phyloP scores from a whole-genome alignment of 1,284 basidiomycete genomes.

The Hymenochaete sp. region DNA sequence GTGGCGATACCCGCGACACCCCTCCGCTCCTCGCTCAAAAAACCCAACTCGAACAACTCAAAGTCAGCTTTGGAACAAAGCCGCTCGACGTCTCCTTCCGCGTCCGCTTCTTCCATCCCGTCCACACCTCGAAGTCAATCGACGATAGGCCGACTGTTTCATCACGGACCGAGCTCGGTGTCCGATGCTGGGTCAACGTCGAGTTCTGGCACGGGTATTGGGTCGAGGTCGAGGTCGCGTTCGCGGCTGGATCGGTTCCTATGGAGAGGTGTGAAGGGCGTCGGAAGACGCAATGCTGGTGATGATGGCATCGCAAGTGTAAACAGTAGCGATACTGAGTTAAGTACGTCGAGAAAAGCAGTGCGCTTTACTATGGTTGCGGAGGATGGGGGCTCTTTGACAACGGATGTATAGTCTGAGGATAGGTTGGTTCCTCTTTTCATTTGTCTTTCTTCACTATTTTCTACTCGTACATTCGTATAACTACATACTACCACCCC shows the following conservation, averaged over 20 bases:
- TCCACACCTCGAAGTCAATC: conserved; percentile 3
- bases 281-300: neutral
- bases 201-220: neutral
- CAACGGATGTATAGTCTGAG: no score
- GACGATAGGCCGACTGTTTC: conserved; percentile 7
- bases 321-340: conserved; percentile 10
- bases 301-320: conserved; percentile 2
- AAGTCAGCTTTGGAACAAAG: neutral
- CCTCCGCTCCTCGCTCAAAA: conserved; percentile 16
- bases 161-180: neutral
- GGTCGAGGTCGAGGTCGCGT: neutral
- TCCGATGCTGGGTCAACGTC: neutral
- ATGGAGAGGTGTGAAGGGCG: neutral
- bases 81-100: conserved; percentile 1
- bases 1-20: conserved; percentile 13
- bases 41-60: neutral
- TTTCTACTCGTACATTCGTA: no score
- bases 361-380: conserved; percentile 11
- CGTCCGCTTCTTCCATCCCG: conserved; percentile 7
- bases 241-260: conserved; percentile 12
- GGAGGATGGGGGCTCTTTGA: conserved; percentile 2
- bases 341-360: conserved; percentile 6
- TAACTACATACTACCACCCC: no score
- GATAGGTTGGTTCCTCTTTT: neutral
- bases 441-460: neutral